phyloP scores from a whole-genome alignment of 306 rosid genomes.

The Citrullus amarus region DNA sequence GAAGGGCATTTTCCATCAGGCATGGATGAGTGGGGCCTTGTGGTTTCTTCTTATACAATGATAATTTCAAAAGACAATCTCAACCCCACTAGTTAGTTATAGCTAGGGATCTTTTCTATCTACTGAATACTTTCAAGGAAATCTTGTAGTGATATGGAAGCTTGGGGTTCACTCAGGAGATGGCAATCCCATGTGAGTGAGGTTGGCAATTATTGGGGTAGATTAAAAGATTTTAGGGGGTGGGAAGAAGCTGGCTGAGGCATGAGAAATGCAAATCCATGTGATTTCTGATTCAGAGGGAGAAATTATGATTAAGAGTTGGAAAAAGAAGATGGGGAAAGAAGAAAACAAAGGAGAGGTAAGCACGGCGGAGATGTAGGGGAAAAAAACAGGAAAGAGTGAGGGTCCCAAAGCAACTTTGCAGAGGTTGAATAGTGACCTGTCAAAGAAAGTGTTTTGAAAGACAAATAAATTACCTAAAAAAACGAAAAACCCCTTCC shows the following conservation, averaged over 20 bases:
- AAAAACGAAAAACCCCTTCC: neutral
- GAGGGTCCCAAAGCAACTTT: constrained; percentile 16
- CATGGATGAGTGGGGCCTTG: constrained; percentile 6
- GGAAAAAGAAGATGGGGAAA: neutral
- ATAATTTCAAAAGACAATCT: neutral
- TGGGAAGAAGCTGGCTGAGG: neutral
- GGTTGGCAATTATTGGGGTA: neutral
- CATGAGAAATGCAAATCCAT: neutral
- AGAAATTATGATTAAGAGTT: constrained; percentile 1
- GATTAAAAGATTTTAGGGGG: neutral
- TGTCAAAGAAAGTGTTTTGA: too few species aligned
- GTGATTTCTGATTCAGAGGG: constrained; percentile 3
- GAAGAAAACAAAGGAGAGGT: neutral
- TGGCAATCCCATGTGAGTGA: neutral
- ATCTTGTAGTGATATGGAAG: neutral
- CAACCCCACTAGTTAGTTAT: constrained; percentile 2
- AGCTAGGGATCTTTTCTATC: neutral
- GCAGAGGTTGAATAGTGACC: neutral
- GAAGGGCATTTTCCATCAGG: neutral
- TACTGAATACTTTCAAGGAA: neutral
- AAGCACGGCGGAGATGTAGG: constrained; percentile 25
- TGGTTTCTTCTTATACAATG: neutral
- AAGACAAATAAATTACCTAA: too few species aligned
- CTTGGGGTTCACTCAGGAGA: constrained; percentile 8
- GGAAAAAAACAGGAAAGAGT: neutral